Evolutionary conservation across 768 basidiomycete genomes (phyloP).

Genomic region (Tylopilus felleus): DNA sequence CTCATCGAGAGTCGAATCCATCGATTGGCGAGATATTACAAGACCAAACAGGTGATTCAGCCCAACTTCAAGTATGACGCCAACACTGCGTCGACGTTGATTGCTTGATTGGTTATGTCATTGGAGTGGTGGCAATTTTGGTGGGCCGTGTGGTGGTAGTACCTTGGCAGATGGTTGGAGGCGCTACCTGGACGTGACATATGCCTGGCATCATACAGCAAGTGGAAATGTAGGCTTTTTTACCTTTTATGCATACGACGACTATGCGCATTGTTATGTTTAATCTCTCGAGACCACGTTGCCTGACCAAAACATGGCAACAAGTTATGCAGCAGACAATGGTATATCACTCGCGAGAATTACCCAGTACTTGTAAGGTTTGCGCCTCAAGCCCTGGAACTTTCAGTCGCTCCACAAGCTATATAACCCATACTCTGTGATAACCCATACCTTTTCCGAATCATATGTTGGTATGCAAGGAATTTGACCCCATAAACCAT

Average conservation of each 20-base stretch:
- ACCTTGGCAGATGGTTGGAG: not conserved
- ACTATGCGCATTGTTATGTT: conserved; percentile 5
- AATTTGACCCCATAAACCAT: no score
- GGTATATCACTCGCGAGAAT: no score
- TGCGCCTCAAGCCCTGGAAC: no score
- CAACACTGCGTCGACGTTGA: conserved; percentile 87
- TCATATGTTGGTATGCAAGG: no score
- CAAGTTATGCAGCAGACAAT: no score
- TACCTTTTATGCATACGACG: conserved; percentile 14
- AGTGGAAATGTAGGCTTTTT: conserved; percentile 22
- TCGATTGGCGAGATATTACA: conserved; percentile 97
- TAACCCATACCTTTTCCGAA: no score
- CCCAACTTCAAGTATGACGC: conserved; percentile 99
- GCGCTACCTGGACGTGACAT: conserved; percentile 2
- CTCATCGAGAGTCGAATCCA: conserved; percentile 99
- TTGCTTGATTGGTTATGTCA: conserved; percentile 50
- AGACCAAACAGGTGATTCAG: conserved; percentile 95
- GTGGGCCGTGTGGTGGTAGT: not conserved
- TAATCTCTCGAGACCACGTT: no score
- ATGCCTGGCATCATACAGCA: conserved; percentile 6
- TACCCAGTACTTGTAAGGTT: no score
- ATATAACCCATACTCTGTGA: no score
- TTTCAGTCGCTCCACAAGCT: no score
- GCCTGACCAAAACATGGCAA: no score
- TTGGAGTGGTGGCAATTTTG: not conserved